Base-by-base conservation (phyloP, 108 stramenopile species). In the Cyclotella kingstonii region DNA sequence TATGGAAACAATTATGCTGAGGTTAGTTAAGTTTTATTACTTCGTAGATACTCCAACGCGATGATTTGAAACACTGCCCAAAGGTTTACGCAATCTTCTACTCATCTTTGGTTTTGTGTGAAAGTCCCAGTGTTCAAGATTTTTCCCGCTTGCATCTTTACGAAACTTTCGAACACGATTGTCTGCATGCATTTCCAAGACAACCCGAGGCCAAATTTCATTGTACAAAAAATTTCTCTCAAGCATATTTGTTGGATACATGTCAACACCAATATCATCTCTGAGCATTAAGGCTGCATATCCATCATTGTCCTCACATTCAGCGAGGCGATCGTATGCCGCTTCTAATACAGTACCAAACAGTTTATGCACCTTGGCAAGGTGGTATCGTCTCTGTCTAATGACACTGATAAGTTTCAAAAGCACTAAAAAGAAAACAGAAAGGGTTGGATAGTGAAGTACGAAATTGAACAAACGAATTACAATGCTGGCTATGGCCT, bases 141-240 rank as follows among this genome's bases (percentile, higher is more conserved):
- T 44, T 40, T 73, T 73, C 26, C 73, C 73, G 27, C 54, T 47
- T 0, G 53, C 63, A 18, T 53, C 43, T 49, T 73, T 65, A 2
- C 53, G 52, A 41, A 59, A 60, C 44, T 73, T 73, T 29, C 59
- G 59, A 19, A 73, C 73, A 4, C 73, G 58, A 57, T 73, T 73
- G 43, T 73, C 73, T 2, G 73, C 56, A 21, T 43, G 43, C 31
- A 66, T 46, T 44, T 73, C 64, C 2, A 44, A n/a, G 21, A 60
- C 26, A 19, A 73, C 59, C 28, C 63, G 64, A 42, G 64, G 73
- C 73, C 73, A 73, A 19, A 73, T 64, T 1, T 73, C 40, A 29
- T 73, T 60, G 43, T 60, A 60, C 7, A 73, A 10, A 28, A 73
- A 73, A 15, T 26, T 31, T 26, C 73, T 57, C 25, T 60, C 58